Percentiles rank a stretch among this genome's conserved stretches.
phyloP scores from a whole-genome alignment of 768 basidiomycete species.

The Leucosporidium yakuticum region DNA sequence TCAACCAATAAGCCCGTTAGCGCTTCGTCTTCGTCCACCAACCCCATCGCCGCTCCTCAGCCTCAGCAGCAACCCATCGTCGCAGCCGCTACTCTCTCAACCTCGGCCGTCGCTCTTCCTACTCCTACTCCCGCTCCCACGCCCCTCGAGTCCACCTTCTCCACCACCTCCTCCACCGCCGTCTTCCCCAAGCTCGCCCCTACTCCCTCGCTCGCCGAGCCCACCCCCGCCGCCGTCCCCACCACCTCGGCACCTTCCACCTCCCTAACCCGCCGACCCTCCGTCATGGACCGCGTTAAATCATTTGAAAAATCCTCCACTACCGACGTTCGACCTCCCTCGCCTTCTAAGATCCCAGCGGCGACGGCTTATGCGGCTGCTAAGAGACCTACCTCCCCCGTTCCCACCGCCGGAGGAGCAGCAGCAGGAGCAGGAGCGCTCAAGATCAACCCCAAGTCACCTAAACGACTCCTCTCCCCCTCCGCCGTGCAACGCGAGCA shows the following conservation, averaged over 20 bases:
- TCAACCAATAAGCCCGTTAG: conserved; percentile 6
- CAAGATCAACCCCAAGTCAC: not conserved
- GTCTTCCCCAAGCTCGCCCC: not conserved
- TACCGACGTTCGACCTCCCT: conserved; percentile 9
- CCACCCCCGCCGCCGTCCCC: not conserved
- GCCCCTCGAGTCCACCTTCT: not conserved
- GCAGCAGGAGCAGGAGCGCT: not conserved
- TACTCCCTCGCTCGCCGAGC: not conserved
- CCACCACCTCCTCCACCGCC: not conserved
- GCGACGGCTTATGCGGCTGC: conserved; percentile 6
- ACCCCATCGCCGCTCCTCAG: not conserved
- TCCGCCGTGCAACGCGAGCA: too few species aligned
- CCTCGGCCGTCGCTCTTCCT: not conserved
- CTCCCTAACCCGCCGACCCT: conserved; percentile 15
- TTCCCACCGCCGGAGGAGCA: conserved; percentile 6
- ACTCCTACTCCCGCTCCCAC: not conserved
- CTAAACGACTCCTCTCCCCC: not conserved
- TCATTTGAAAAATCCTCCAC: conserved; percentile 23
- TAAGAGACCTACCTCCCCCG: conserved; percentile 1
- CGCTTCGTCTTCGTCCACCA: not conserved
- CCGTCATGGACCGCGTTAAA: conserved; percentile 30
- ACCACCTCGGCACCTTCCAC: not conserved
- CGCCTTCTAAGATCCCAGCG: conserved; percentile 24
- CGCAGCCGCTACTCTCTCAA: not conserved
- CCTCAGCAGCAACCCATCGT: not conserved